These are phyloP conservation scores for Fusarium xyrophilum DNA, from an alignment of 2,329 filamentous ascomycete species.

Conservation along the genomic window DNA sequence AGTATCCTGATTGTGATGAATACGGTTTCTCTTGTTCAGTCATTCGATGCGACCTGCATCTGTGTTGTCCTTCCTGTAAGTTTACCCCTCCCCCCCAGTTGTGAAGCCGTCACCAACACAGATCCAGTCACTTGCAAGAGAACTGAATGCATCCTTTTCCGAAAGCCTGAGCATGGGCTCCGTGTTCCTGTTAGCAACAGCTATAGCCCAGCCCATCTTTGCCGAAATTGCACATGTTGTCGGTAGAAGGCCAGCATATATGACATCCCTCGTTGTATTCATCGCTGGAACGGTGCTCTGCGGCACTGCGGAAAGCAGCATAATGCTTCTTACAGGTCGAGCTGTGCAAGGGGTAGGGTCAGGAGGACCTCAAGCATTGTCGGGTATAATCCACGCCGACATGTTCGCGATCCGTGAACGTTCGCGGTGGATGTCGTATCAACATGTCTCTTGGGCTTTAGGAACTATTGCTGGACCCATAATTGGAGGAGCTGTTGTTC, in stretches of 20 bases:
- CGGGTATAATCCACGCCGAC: constrained; percentile 47
- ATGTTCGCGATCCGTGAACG: constrained; percentile 52
- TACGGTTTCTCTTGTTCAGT: constrained; percentile 32
- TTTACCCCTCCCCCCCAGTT: not conserved
- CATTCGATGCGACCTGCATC: constrained; percentile 42
- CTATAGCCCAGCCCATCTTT: constrained; percentile 63
- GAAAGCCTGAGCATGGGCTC: constrained; percentile 57
- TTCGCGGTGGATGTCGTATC: constrained; percentile 49
- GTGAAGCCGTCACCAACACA: not conserved
- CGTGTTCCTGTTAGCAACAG: constrained; percentile 70
- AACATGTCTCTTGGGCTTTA: constrained; percentile 59
- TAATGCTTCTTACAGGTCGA: constrained; percentile 45
- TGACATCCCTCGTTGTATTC: constrained; percentile 43
- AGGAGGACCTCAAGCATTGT: constrained; percentile 46
- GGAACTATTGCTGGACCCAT: constrained; percentile 54
- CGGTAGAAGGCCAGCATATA: constrained; percentile 43
- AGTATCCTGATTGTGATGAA: constrained; percentile 35
- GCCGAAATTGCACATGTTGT: constrained; percentile 48
- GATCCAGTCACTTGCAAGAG: constrained; percentile 32
- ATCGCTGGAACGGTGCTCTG: constrained; percentile 51
- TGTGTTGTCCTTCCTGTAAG: constrained; percentile 41
- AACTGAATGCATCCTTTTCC: constrained; percentile 39
- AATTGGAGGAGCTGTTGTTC: constrained; percentile 36
- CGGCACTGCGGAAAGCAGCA: constrained; percentile 44
- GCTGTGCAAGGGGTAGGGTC: constrained; percentile 48